phyloP scores from a whole-genome alignment of 257 asterid species.

The Gardenia jasminoides region DNA sequence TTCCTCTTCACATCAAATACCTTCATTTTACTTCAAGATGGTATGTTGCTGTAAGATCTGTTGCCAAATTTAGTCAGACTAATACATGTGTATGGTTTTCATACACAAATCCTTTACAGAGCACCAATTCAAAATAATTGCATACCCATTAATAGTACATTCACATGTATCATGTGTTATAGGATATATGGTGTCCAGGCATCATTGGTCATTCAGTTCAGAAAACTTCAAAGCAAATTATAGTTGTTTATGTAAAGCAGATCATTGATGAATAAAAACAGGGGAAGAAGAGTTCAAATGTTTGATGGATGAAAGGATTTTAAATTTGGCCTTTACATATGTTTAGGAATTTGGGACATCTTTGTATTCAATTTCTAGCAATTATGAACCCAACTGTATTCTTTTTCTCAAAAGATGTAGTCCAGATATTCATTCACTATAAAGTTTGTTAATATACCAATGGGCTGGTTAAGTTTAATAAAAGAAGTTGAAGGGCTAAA shows the following conservation, averaged over 20 bases:
- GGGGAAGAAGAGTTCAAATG: background rate
- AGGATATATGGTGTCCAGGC: background rate
- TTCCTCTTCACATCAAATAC: background rate
- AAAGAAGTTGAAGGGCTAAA: too few species aligned
- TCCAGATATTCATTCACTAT: too few species aligned
- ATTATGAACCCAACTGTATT: too few species aligned
- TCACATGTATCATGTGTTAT: background rate
- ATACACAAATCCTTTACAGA: background rate
- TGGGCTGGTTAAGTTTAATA: too few species aligned
- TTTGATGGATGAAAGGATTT: background rate
- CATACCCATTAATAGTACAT: background rate
- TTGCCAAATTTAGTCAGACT: background rate
- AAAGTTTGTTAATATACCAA: too few species aligned
- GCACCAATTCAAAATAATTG: background rate
- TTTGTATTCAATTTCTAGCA: too few species aligned
- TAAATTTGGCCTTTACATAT: too few species aligned
- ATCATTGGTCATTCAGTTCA: background rate
- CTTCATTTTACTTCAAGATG: background rate
- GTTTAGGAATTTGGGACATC: too few species aligned
- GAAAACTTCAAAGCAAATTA: background rate
- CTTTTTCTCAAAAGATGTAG: too few species aligned
- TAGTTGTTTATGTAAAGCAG: background rate
- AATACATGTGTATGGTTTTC: background rate
- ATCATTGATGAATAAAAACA: background rate
- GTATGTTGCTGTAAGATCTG: background rate